Evolutionary conservation across 345 rosid genomes (phyloP).

Genomic region (Eucalyptus regnans): DNA sequence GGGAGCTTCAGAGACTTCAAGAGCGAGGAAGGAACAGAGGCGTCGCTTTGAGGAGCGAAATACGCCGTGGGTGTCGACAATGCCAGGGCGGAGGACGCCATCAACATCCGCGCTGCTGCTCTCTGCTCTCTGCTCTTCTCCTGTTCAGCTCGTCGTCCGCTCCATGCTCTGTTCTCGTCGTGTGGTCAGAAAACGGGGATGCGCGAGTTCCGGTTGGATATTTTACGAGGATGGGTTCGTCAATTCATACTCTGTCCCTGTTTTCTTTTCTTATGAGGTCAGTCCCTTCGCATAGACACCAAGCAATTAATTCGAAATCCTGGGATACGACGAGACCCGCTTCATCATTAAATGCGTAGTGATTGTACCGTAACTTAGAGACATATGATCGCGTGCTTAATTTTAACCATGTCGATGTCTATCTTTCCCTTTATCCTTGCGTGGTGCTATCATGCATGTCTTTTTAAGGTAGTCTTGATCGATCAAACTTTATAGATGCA

Average conservation of each 20-base stretch:
- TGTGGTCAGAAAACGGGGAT: background rate
- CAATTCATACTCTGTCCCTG: background rate
- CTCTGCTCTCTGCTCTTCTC: background rate
- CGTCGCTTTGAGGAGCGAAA: conserved; percentile 17
- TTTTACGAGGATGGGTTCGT: background rate
- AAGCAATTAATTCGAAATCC: background rate
- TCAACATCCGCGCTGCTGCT: background rate
- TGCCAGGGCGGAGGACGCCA: conserved; percentile 34
- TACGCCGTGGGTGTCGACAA: background rate
- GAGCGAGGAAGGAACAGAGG: conserved; percentile 11
- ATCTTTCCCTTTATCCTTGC: background rate
- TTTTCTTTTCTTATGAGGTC: background rate
- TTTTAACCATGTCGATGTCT: rapidly evolving
- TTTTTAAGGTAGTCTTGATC: background rate
- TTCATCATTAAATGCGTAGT: background rate
- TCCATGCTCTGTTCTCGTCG: background rate
- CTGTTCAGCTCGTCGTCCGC: background rate
- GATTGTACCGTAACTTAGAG: background rate
- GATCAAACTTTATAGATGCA: background rate
- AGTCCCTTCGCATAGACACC: background rate
- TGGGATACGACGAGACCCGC: background rate
- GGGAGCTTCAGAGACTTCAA: conserved; percentile 59
- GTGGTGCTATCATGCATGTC: background rate
- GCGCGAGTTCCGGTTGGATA: background rate
- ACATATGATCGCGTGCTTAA: background rate